Base-by-base conservation (phyloP, 805 yeast species). In the Candida pini region DNA sequence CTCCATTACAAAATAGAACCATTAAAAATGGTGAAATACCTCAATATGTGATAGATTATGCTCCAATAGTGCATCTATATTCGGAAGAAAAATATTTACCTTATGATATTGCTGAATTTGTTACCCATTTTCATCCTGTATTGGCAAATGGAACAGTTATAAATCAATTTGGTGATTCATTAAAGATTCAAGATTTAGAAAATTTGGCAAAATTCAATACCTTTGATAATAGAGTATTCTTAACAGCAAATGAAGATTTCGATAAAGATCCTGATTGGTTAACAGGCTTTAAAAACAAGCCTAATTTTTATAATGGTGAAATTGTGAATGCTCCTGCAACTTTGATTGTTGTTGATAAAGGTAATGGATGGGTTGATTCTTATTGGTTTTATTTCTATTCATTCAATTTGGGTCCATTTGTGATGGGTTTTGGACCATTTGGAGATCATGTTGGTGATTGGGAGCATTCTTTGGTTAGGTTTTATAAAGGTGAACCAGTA, bases 401-500 rank as follows among this genome's bases (percentile, higher is more conserved):
- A 2, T 90, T 90, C 65, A 90, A 90, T 54, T 65, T 85, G 44
- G 98, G 98, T 0, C 97, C 98, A 0, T 90, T 80, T 61, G 97
- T 90, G 8, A 88, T 90, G 97, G 97, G 97, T 3, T 73, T 75
- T 24, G 98, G 98, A 0, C 98, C 98, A 0, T 92, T 82, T 65
- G 98, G 98, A 0, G 84, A 90, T 55, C 98, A 90, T 54, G 78
- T 92, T 22, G 98, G 97, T 6, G 98, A 90, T 63, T 90, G 98
- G 98, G 98, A 90, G 49, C 98, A 90, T 57, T 78, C 94, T 1
- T 62, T 90, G 23, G 90, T 88, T 10, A 67, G 98, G 18, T 90
- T 86, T 54, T 75, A 78, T 49, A 71, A 81, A 3, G 95, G 96
- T 1, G 62, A 68, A 38, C 97, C 98, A 0, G 68, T 78, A 9